Base-by-base conservation (phyloP, 148 eudicot species). In the Selenicereus undatus region DNA sequence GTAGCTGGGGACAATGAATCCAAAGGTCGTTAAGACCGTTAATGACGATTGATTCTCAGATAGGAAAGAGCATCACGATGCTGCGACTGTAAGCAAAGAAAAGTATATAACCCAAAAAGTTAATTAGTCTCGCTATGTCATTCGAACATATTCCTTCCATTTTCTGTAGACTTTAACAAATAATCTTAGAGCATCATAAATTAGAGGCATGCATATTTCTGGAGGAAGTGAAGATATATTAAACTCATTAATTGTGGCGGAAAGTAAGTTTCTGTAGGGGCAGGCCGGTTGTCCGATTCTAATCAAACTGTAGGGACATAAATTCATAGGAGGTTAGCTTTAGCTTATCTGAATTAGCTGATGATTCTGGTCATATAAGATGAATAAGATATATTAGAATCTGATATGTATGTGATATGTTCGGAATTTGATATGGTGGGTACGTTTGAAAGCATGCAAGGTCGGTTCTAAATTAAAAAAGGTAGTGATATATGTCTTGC, bases 111-210 rank as follows among this genome's bases (percentile, higher is more conserved):
- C 26, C 4, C 2, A 50, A 45, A 22, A 22, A 68, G 5, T 21
- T 6, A 2, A 32, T 2, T 79, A 35, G 30, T 71, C 43, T 4
- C 1, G 43, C 13, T 11, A 48, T 0, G 56, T 76, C 36, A n/a
- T n/a, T 79, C 8, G 76, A 72, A 79, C 56, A 79, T 71, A 79
- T 79, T 32, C 81, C 30, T 71, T 79, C 21, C 2, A 18, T 36
- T 27, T 54, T 79, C 17, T 6, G 6, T 24, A 32, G 62, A 52
- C 30, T 18, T 65, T 27, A 42, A 8, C 27, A 52, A 32, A 21
- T 18, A 75, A 64, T 32, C 27, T 48, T 3, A 24, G 13, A 51
- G 17, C 60, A 79, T 50, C 36, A 60, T 80, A 39, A 60, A 42
- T 0, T 21, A 51, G 56, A 71, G 16, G 27, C 5, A 29, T 24